Evolutionary conservation across 2,329 filamentous ascomycete species (phyloP), one percentile per base, ranked within the genome.

Genomic region (Sphaerulina musiva): DNA sequence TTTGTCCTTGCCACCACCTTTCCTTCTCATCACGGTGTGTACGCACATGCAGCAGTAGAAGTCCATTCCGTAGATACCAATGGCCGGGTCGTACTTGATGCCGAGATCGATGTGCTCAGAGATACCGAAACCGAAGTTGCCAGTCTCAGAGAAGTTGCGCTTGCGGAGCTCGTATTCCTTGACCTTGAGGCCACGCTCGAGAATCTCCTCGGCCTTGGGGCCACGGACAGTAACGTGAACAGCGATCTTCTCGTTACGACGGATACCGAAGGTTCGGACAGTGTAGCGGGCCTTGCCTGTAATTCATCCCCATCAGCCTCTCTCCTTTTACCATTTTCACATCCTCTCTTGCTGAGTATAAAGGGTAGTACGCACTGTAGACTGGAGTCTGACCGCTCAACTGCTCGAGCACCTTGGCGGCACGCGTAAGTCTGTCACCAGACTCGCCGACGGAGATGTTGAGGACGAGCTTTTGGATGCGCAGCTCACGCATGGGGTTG

Each of bases 101-200:
- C 93, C 93, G 72, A 98, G 84, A 84, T 98, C 93, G 79, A 98
- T 98, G 87, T 98, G 93, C 82, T 98, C 93, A 81, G 83, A 90
- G 83, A 98, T 98, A 82, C 93, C 93, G 84, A 98, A 98, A 70
- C 93, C 93, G 76, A 98, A 98, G 87, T 96, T 95, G 76, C 93
- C 93, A 67, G 92, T 97, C 85, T 95, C 89, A 74, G 86, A 92
- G 87, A 98, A 98, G 89, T 98, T 98, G 79, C 88, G 87, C 85
- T 93, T 95, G 80, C 89, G 87, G 72, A 98, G 83, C 80, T 98
- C 93, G 82, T 98, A 98, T 81, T 98, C 93, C 90, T 98, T 98
- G 85, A 98, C 93, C 87, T 98, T 98, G 76, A 98, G 87, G 76
- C 93, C 93, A 84, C 93, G 92, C 89, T 98, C 93, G 74, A 98